These are phyloP conservation scores for Talaromyces borbonicus DNA, from an alignment of 495 filamentous ascomycete genomes.

Conservation along the genomic window DNA sequence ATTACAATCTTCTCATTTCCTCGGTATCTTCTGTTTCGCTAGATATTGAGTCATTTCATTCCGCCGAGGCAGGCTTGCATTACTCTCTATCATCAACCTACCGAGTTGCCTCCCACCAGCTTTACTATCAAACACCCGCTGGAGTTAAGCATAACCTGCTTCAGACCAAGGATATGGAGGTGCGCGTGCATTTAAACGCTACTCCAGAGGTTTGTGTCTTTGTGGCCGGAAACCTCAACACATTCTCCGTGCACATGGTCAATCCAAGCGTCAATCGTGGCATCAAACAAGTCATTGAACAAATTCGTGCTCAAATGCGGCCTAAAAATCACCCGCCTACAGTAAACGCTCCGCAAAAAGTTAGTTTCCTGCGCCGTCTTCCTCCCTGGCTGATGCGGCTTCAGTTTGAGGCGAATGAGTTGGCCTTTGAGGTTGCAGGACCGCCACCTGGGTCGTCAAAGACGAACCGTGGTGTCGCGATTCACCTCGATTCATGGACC, in stretches of 20 bases:
- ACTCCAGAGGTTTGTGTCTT: slow-evolving; percentile 77
- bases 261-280: slow-evolving; percentile 86
- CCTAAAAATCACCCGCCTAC: slow-evolving; percentile 50
- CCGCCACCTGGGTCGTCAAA: slow-evolving; percentile 72
- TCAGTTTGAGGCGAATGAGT: slow-evolving; percentile 75
- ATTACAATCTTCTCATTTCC: slow-evolving; percentile 90
- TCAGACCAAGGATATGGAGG: slow-evolving; percentile 72
- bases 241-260: slow-evolving; percentile 81
- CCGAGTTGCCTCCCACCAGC: slow-evolving; percentile 73
- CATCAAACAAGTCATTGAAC: slow-evolving; percentile 78
- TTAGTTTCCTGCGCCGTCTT: slow-evolving; percentile 65
- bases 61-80: slow-evolving; percentile 69
- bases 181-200: slow-evolving; percentile 76
- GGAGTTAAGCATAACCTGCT: slow-evolving; percentile 77
- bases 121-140: slow-evolving; percentile 88
- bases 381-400: slow-evolving; percentile 81
- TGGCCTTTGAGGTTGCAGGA: slow-evolving; percentile 84
- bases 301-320: slow-evolving; percentile 56
- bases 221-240: slow-evolving; percentile 70
- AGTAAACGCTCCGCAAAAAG: slow-evolving; percentile 35
- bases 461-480: slow-evolving; percentile 64
- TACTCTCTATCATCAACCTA: slow-evolving; percentile 78
- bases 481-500: slow-evolving; percentile 85
- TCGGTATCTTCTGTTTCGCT: slow-evolving; percentile 86
- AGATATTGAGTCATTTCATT: slow-evolving; percentile 91